Evolutionary conservation across 306 rosid genomes (phyloP).

Genomic region (Casuarina glauca): DNA sequence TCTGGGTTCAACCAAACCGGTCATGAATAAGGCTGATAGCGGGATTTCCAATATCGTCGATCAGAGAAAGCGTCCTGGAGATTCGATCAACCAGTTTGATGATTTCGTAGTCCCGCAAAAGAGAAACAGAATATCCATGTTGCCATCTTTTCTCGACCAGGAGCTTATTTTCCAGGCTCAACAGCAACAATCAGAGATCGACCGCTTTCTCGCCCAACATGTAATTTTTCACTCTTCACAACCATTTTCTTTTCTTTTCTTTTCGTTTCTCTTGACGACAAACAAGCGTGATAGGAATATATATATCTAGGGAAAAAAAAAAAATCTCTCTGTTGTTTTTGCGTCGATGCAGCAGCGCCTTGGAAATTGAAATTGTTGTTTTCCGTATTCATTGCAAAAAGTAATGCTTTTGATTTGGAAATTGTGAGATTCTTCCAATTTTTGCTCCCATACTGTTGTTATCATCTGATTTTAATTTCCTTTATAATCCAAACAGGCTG

Average conservation of each 20-base stretch:
- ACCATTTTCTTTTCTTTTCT: neutral
- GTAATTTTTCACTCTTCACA: conserved; percentile 17
- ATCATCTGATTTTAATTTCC: neutral
- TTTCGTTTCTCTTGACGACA: too few relatives aligned
- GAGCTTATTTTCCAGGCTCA: conserved; percentile 38
- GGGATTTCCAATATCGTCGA: conserved; percentile 52
- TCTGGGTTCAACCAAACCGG: conserved; percentile 29
- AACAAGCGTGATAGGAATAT: too few relatives aligned
- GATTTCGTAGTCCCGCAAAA: conserved; percentile 19
- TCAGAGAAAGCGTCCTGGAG: conserved; percentile 40
- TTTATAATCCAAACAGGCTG: conserved; percentile 45
- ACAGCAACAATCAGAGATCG: conserved; percentile 42
- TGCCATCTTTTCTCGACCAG: conserved; percentile 26
- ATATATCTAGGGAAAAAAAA: neutral
- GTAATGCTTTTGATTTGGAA: neutral
- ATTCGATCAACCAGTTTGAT: conserved; percentile 18
- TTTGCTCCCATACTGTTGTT: neutral
- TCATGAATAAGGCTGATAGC: conserved; percentile 57
- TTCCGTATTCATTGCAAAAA: too few relatives aligned
- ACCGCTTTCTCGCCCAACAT: conserved; percentile 41
- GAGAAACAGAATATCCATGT: conserved; percentile 6
- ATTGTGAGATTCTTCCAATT: neutral
- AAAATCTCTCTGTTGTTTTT: too few relatives aligned
- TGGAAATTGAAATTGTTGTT: too few relatives aligned
- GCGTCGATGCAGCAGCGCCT: too few relatives aligned